Evolutionary conservation across 352 stramenopile genomes (phyloP).

Genomic region (Globisporangium uncinulatum): DNA sequence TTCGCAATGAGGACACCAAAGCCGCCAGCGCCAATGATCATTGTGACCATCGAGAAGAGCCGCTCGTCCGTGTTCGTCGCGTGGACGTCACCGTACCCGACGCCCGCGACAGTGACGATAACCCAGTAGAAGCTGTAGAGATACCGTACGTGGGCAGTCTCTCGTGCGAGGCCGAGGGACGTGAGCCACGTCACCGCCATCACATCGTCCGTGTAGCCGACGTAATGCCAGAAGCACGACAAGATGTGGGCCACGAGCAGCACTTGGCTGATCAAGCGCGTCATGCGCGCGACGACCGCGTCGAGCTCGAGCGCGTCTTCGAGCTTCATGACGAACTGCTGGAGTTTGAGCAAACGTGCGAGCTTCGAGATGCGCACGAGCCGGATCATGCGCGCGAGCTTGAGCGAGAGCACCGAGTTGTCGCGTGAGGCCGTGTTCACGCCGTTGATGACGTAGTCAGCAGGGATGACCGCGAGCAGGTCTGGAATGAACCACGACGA

Average conservation of each 20-base stretch:
- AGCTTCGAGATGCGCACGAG: conserved; percentile 71
- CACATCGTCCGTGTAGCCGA: conserved; percentile 35
- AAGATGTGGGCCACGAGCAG: conserved; percentile 70
- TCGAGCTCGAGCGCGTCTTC: conserved; percentile 66
- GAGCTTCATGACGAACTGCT: conserved; percentile 63
- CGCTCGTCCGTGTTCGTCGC: conserved; percentile 65
- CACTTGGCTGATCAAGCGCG: conserved; percentile 56
- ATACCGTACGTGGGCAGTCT: conserved; percentile 39
- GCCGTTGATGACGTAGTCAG: conserved; percentile 39
- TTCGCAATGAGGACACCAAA: conserved; percentile 83
- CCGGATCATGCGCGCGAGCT: conserved; percentile 53
- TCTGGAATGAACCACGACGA: conserved; percentile 60
- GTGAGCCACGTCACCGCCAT: conserved; percentile 46
- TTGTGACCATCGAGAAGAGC: conserved; percentile 61
- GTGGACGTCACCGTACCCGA: conserved; percentile 81
- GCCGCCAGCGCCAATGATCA: conserved; percentile 66
- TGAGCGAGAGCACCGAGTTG: conserved; percentile 56
- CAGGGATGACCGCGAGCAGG: conserved; percentile 38
- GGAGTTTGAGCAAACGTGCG: conserved; percentile 59
- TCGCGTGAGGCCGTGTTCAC: conserved; percentile 7
- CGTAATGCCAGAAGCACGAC: conserved; percentile 74
- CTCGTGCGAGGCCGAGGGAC: conserved; percentile 16
- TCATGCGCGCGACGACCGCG: conserved; percentile 54
- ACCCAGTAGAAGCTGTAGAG: conserved; percentile 86
- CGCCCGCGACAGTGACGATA: conserved; percentile 66